A percentile compares a stretch with the other conserved stretches of the same genome.
Evolutionary conservation across 345 rosid genomes (phyloP).

Genomic region (Lepidium didymum): DNA sequence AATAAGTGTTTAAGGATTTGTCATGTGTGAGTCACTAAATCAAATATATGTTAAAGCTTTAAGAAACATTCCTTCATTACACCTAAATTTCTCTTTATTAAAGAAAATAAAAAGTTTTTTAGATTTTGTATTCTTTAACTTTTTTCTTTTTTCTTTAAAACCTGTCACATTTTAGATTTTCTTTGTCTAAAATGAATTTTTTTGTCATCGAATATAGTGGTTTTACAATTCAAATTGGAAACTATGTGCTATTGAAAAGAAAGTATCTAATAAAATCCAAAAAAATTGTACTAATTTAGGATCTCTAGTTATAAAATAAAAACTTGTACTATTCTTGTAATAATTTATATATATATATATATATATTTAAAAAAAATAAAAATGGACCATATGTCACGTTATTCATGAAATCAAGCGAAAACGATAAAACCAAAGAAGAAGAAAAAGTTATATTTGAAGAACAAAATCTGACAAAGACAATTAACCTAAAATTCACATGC

Average conservation of each 20-base stretch:
- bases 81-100: constrained; percentile 1
- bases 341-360: background rate
- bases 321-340: background rate
- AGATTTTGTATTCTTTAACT: background rate
- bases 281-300: background rate
- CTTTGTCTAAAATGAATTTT: too few species aligned
- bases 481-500: constrained; percentile 23
- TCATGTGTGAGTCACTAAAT: constrained; percentile 7
- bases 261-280: constrained; percentile 5
- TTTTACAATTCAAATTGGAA: constrained; percentile 13
- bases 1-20: background rate
- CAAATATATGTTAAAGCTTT: constrained; percentile 17
- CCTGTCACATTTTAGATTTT: background rate
- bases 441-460: background rate
- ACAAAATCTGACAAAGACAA: constrained; percentile 14
- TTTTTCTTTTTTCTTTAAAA: background rate
- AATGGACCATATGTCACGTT: constrained; percentile 25
- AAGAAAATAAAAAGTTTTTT: background rate
- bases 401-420: constrained; percentile 12
- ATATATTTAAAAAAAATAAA: background rate
- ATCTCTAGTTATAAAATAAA: background rate
- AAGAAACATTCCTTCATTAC: constrained; percentile 17
- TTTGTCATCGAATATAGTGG: background rate
- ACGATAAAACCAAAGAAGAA: constrained; percentile 7
- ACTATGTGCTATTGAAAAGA: constrained; percentile 1